These are phyloP conservation scores for Dalbergia oliveri DNA, from an alignment of 306 rosid species.

Conservation along the genomic window DNA sequence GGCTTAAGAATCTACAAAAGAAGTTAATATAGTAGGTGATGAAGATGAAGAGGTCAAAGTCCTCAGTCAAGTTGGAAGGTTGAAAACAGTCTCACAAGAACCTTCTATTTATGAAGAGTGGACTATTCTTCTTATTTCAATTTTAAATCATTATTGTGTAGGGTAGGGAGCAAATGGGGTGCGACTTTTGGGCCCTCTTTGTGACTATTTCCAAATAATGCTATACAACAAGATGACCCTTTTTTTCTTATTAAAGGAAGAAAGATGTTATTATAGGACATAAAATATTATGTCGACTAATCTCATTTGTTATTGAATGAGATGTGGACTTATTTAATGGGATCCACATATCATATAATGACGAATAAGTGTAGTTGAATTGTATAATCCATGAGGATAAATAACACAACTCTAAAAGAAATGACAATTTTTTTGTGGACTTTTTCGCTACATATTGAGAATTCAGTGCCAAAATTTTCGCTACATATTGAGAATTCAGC, in stretches of 20 bases:
- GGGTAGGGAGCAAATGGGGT: neutral
- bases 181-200: neutral
- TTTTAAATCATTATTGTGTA: neutral
- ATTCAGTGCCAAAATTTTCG: conserved; percentile 6
- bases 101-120: neutral
- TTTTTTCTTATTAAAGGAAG: too few relatives aligned
- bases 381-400: too few relatives aligned
- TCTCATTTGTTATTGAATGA: too few relatives aligned
- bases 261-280: too few relatives aligned
- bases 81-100: conserved; percentile 14
- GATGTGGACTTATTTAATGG: too few relatives aligned
- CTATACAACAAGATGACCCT: neutral
- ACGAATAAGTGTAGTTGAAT: too few relatives aligned
- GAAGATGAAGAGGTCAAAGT: conserved; percentile 39
- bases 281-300: too few relatives aligned
- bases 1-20: conserved; percentile 18
- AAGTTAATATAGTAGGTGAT: neutral
- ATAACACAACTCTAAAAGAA: too few relatives aligned
- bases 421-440: too few relatives aligned
- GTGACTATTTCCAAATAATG: neutral
- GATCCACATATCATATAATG: too few relatives aligned
- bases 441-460: neutral
- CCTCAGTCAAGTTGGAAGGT: conserved; percentile 13
- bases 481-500: neutral
- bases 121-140: conserved; percentile 6